Percentiles rank a stretch among this genome's conserved stretches.
These are phyloP conservation scores for Ascosphaera apis DNA, from an alignment of 2,329 filamentous ascomycete genomes.

Conservation along the genomic window DNA sequence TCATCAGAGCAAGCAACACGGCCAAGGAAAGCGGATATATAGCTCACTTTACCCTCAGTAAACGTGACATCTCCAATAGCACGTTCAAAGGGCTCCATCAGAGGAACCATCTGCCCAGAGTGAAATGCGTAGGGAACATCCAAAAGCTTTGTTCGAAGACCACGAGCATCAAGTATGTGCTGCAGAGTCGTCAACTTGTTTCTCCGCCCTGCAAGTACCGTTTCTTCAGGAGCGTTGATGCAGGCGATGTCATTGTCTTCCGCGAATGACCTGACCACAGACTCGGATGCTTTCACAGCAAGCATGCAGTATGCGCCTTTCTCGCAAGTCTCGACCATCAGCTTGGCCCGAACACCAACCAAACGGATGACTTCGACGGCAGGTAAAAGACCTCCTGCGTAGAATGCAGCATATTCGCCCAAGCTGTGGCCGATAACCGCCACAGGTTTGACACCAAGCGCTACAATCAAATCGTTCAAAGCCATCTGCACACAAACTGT, in stretches of 20 bases:
- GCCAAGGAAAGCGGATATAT: conserved; percentile 45
- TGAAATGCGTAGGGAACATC: conserved; percentile 46
- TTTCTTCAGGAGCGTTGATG: conserved; percentile 53
- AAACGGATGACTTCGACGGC: conserved; percentile 31
- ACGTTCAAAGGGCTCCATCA: conserved; percentile 35
- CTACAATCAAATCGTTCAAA: conserved; percentile 13
- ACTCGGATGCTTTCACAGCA: conserved; percentile 24
- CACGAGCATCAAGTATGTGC: conserved; percentile 25
- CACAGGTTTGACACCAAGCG: conserved; percentile 11
- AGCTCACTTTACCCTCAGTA: conserved; percentile 32
- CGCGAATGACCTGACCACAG: conserved; percentile 6
- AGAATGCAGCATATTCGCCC: conserved; percentile 18
- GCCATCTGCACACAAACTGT: conserved; percentile 20
- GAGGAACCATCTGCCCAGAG: conserved; percentile 40
- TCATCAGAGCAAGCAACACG: conserved; percentile 34
- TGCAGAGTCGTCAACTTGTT: conserved; percentile 34
- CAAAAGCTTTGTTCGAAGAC: conserved; percentile 38
- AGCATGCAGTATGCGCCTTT: conserved; percentile 45
- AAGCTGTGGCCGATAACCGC: conserved; percentile 14
- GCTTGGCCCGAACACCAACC: conserved; percentile 42
- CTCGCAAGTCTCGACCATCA: conserved; percentile 42
- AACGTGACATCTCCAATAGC: conserved; percentile 31
- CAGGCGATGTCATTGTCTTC: conserved; percentile 34
- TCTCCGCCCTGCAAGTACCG: conserved; percentile 42
- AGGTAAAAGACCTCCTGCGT: conserved; percentile 15